Percentiles rank a stretch among this genome's conserved stretches.
Evolutionary conservation across 1,139 yeast genomes (phyloP).

Genomic region (Saccharomycopsis hybrid): DNA sequence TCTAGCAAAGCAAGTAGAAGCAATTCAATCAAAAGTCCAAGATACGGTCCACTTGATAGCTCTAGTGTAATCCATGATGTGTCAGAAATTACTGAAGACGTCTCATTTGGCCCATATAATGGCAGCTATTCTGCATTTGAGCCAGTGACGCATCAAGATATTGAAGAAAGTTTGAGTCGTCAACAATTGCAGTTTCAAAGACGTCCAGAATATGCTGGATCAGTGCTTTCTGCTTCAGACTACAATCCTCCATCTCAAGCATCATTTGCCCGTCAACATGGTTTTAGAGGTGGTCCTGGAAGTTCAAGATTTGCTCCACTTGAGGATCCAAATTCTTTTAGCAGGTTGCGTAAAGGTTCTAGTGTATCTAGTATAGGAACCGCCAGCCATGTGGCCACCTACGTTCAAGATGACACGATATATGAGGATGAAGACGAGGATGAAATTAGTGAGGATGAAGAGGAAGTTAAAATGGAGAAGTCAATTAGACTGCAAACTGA

Average conservation of each 20-base stretch:
- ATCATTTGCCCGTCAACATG: constrained; percentile 9
- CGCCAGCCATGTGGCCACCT: constrained; percentile 19
- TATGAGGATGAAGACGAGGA: constrained; percentile 24
- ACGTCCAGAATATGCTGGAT: constrained; percentile 10
- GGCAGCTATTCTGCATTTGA: constrained; percentile 18
- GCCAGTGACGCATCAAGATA: constrained; percentile 21
- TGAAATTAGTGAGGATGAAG: constrained; percentile 30
- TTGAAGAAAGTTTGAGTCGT: constrained; percentile 14
- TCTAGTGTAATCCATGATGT: constrained; percentile 6
- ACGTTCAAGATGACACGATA: constrained; percentile 21
- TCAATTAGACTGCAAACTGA: constrained; percentile 23
- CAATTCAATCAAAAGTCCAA: constrained; percentile 9
- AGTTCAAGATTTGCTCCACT: constrained; percentile 10
- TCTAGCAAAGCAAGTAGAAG: constrained; percentile 5
- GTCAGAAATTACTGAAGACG: constrained; percentile 9
- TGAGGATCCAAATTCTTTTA: constrained; percentile 7
- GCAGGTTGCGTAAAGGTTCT: constrained; percentile 14
- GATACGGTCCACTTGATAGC: constrained; percentile 10
- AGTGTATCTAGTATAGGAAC: constrained; percentile 20
- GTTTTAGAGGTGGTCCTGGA: background rate
- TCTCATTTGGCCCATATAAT: constrained; percentile 2
- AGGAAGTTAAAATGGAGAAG: constrained; percentile 27
- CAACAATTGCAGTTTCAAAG: background rate
- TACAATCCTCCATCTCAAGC: constrained; percentile 19
- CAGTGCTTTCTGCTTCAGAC: constrained; percentile 16